Evolutionary conservation across 768 basidiomycete species (phyloP).

Genomic region (Cyclocybe cylindracea): DNA sequence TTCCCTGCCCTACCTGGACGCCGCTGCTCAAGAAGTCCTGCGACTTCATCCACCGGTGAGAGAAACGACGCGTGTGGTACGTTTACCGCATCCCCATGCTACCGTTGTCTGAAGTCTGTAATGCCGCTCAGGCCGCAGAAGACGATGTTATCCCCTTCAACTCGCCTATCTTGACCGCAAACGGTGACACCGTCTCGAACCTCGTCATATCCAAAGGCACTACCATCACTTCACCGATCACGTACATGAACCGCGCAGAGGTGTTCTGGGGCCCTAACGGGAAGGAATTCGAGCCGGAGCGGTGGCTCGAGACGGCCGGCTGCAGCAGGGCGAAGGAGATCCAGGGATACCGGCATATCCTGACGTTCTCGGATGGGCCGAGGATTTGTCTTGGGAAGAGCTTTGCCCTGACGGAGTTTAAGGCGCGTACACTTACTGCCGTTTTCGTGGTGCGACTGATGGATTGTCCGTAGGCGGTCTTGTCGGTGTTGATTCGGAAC

Average conservation of each 20-base stretch:
- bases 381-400: conserved; percentile 48
- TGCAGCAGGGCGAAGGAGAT: conserved; percentile 35
- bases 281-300: conserved; percentile 58
- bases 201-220: conserved; percentile 52
- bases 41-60: conserved; percentile 38
- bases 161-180: conserved; percentile 42
- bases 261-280: conserved; percentile 64
- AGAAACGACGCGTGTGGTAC: conserved; percentile 39
- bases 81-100: conserved; percentile 8
- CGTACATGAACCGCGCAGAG: conserved; percentile 49
- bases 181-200: conserved; percentile 38
- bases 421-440: conserved; percentile 25
- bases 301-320: conserved; percentile 52
- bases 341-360: conserved; percentile 49
- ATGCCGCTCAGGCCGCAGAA: conserved; percentile 35
- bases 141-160: conserved; percentile 65
- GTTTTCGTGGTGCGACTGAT: background rate
- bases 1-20: conserved; percentile 56
- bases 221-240: conserved; percentile 41
- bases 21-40: conserved; percentile 43
- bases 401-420: conserved; percentile 49
- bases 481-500: conserved; percentile 45
- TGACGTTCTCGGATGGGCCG: conserved; percentile 55
- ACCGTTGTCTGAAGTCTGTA: background rate
- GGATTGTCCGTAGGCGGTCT: conserved; percentile 31